Percentiles rank a stretch among this genome's conserved stretches.
phyloP scores from a whole-genome alignment of 768 basidiomycete species.

The Suillus subluteus region DNA sequence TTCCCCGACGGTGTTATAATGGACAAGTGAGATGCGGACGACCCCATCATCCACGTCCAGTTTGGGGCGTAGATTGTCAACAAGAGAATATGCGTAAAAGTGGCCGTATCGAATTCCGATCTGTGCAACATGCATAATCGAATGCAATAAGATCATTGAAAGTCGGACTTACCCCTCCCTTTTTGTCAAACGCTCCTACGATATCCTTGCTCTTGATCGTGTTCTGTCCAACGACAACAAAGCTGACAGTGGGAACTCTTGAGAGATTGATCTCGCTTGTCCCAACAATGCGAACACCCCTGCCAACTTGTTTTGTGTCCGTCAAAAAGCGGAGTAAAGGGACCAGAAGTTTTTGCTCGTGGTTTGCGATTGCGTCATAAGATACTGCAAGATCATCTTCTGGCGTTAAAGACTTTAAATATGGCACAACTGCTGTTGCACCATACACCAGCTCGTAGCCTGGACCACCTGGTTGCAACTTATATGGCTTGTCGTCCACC shows the following conservation, averaged over 20 bases:
- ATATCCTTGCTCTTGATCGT: constrained; percentile 63
- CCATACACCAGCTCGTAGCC: constrained; percentile 74
- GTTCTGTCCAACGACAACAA: constrained; percentile 64
- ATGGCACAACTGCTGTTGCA: constrained; percentile 60
- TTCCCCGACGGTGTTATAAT: constrained; percentile 79
- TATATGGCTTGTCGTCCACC: constrained; percentile 50
- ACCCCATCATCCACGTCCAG: constrained; percentile 66
- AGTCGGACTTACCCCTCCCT: constrained; percentile 55
- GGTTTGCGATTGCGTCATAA: constrained; percentile 58
- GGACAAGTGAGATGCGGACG: constrained; percentile 76
- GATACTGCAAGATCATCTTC: constrained; percentile 49
- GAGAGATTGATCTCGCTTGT: constrained; percentile 45
- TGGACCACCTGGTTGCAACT: constrained; percentile 74
- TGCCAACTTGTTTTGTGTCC: constrained; percentile 46
- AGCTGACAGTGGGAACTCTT: constrained; percentile 72
- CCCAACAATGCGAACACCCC: constrained; percentile 73
- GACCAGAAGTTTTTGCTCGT: constrained; percentile 63
- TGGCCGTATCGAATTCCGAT: constrained; percentile 80
- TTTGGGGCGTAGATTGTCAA: constrained; percentile 55
- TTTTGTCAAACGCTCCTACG: constrained; percentile 65
- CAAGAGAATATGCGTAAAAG: constrained; percentile 73
- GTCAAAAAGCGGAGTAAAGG: constrained; percentile 60
- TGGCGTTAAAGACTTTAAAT: constrained; percentile 64
- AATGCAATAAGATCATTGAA: background rate
- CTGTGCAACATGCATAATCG: constrained; percentile 37